Evolutionary conservation across 768 basidiomycete species (phyloP), one percentile per base, ranked within the genome.

Genomic region (Naganishia kalamii): DNA sequence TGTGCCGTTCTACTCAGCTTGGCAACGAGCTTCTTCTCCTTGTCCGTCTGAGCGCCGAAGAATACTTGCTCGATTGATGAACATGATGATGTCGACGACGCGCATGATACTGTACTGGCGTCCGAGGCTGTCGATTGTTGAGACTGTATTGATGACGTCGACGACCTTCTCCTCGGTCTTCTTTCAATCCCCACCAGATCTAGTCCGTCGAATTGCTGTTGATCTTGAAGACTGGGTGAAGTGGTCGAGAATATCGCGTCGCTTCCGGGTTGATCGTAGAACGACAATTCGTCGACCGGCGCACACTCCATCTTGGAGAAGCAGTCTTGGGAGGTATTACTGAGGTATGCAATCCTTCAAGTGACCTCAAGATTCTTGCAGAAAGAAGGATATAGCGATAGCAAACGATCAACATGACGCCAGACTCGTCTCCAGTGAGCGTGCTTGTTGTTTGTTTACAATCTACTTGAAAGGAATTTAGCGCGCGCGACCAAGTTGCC

Each of bases 251-350:
- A 57, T 13, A 57, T 23, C 17, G 54, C 54, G 13, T 57, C 54
- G 54, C 54, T 57, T 41, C 52, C 63, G 2, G 63, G 63, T 23
- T 64, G 63, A 44, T 64, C 63, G 63, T 64, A 64, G 33, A 64
- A 64, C 4, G 63, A 64, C 17, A 64, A 21, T 19, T 64, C 63
- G 23, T 57, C 54, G 21, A 57, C 35, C 35, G 37, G 35, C 30
- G 37, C 21, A 21, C 54, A 33, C 15, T 57, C 32, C 54, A 57
- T 57, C 23, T 10, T 40, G 37, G 21, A 2, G 37, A 1, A 37
- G 23, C 32, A n/a, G 19, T 10, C 19, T 8, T n/a, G 43, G 6
- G 37, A 57, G 54, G 54, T 57, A 57, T 57, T 37, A 33, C 23
- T 19, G 35, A 40, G 54, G 54, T 57, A 57, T 57, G 37, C 54